These are phyloP conservation scores for Penicillium herquei DNA, from an alignment of 495 filamentous ascomycete genomes.

Conservation along the genomic window DNA sequence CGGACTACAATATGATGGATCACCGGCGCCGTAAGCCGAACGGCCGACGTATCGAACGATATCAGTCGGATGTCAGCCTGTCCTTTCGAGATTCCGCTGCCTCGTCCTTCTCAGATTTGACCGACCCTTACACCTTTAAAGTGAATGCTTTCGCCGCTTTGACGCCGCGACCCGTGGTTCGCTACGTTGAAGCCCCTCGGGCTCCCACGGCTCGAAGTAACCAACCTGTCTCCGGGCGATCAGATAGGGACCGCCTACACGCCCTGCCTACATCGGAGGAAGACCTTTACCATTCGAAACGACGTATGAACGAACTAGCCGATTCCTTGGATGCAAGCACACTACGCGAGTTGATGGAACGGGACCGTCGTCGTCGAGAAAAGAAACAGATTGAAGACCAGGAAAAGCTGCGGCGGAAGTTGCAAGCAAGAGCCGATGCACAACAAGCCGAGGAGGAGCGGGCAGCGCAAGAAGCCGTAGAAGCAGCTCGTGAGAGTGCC, in stretches of 20 bases:
- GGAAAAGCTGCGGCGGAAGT: constrained; percentile 64
- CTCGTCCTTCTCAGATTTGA: constrained; percentile 68
- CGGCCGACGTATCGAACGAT: constrained; percentile 58
- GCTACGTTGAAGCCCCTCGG: constrained; percentile 65
- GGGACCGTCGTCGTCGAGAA: constrained; percentile 75
- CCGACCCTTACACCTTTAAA: constrained; percentile 70
- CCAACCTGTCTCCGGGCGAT: constrained; percentile 37
- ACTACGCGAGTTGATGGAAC: constrained; percentile 78
- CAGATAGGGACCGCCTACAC: constrained; percentile 40
- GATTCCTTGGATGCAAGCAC: constrained; percentile 78
- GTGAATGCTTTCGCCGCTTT: constrained; percentile 72
- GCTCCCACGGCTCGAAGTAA: constrained; percentile 36
- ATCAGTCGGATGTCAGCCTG: constrained; percentile 70
- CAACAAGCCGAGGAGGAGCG: constrained; percentile 44
- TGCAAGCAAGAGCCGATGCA: constrained; percentile 68
- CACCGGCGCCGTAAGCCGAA: constrained; percentile 59
- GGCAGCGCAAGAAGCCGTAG: constrained; percentile 3
- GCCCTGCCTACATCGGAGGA: constrained; percentile 57
- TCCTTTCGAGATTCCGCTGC: constrained; percentile 68
- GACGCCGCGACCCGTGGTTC: constrained; percentile 75
- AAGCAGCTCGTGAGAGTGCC: neutral
- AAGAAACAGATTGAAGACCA: constrained; percentile 69
- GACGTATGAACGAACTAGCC: constrained; percentile 75
- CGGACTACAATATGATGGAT: constrained; percentile 47
- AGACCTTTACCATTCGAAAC: constrained; percentile 58